phyloP scores from a whole-genome alignment of 2,329 filamentous ascomycete species.

The Tolypocladium pustulatum region DNA sequence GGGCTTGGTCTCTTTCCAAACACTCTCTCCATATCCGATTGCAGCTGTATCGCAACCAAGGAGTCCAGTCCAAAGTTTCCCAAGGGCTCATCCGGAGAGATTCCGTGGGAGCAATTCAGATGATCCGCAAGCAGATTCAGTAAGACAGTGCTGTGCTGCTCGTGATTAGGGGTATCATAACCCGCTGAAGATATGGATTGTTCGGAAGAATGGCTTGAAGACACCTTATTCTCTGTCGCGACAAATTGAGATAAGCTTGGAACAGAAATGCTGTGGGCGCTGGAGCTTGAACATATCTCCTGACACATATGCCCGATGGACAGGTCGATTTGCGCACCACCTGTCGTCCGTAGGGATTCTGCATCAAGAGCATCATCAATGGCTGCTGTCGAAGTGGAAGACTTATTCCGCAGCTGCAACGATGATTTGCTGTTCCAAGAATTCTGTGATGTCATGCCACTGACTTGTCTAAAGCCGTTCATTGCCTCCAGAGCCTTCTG shows the following conservation, averaged over 20 bases:
- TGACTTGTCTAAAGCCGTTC: background rate
- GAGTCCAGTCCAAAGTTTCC: background rate
- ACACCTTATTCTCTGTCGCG: background rate
- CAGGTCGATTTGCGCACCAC: background rate
- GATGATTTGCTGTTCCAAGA: background rate
- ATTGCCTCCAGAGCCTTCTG: background rate
- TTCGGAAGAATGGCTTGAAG: background rate
- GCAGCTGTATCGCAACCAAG: background rate
- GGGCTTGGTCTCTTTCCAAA: background rate
- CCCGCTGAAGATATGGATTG: background rate
- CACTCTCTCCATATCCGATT: constrained; percentile 1
- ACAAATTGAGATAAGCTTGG: background rate
- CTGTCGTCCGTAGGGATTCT: background rate
- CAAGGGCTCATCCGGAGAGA: background rate
- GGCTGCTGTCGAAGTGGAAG: background rate
- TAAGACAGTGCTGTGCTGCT: background rate
- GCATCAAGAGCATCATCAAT: background rate
- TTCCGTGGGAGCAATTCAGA: background rate
- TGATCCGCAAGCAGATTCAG: background rate
- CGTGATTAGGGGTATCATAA: background rate
- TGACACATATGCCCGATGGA: background rate
- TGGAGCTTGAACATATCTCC: background rate
- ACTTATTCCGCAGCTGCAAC: background rate
- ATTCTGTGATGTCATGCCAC: background rate
- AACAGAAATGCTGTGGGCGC: background rate